phyloP scores from a whole-genome alignment of 2,329 filamentous ascomycete species.

The Meredithiella fracta region DNA sequence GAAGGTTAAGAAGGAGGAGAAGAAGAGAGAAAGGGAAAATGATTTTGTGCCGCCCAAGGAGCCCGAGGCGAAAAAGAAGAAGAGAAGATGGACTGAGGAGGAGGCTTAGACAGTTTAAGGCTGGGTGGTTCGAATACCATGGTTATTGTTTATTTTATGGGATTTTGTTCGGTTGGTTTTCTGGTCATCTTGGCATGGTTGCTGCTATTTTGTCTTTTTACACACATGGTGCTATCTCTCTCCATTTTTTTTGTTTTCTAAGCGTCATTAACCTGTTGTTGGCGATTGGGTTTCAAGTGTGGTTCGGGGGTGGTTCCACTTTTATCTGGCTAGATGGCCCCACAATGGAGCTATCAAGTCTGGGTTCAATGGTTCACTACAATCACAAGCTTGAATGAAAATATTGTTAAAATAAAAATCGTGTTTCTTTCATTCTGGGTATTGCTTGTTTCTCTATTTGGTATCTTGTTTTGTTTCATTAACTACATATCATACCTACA shows the following conservation, averaged over 20 bases:
- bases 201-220: neutral
- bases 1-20: constrained; percentile 73
- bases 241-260: neutral
- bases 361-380: neutral
- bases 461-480: neutral
- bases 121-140: constrained; percentile 10
- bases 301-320: too few species aligned
- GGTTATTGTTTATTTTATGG: constrained; percentile 8
- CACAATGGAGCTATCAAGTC: too few species aligned
- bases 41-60: constrained; percentile 83
- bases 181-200: neutral
- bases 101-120: constrained; percentile 15
- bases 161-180: constrained; percentile 3
- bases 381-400: neutral
- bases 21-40: constrained; percentile 66
- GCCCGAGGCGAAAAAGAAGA: constrained; percentile 43
- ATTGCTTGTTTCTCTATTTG: neutral
- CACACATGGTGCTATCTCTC: neutral
- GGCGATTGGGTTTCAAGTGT: too few species aligned
- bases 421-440: neutral
- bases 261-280: too few species aligned
- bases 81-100: constrained; percentile 32
- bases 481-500: constrained; percentile 22
- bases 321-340: too few species aligned
- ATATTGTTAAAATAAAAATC: too few species aligned